Base-by-base conservation (phyloP, 2,329 filamentous ascomycete genomes). In the Fusarium sambucinum region DNA sequence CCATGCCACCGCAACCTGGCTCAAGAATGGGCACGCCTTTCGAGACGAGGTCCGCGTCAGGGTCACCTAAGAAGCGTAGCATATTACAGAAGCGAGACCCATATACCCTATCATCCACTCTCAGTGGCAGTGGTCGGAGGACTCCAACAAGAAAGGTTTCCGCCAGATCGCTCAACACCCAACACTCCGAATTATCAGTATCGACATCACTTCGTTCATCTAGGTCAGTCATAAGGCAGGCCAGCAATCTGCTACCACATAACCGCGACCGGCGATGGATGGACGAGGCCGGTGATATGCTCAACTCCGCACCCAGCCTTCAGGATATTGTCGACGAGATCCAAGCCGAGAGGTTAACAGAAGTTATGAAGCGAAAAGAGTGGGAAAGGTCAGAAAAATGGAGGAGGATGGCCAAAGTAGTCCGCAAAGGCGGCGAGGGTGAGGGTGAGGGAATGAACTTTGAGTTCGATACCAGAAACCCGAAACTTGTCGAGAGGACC, bases 401-500 rank as follows among this genome's bases (percentile, higher is more conserved):
- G 88, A 83, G 87, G 54, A 88, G 83, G 72, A 90, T 90, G 88
- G 88, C 88, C 61, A 88, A 84, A 71, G 79, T 87, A 23, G 76
- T 84, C 62, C 85, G 81, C 50, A 80, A 78, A n/a, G 84, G 83
- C 38, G 80, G 76, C 25, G 81, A 85, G 59, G 84, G 84, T 37
- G 81, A 86, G 73, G 88, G 88, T 38, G 81, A 86, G 73, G 88
- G 88, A 48, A 82, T 86, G 75, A 88, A 87, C 56, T 89, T 88
- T 80, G 80, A 88, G 64, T 98, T 98, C 76, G 94, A 97, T 78
- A 86, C 87, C 37, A 89, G 86, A 68, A 92, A 91, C 76, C 85
- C 92, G n/a, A 94, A 97, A 78, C 83, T 99, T 42, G 90, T 97
- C 60, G 91, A 94, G 70, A 88, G 96, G 57, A 96, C 94, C 2